Conservation (phyloP, 2,329 filamentous ascomycete species). For the Penicillium sp. region DNA sequence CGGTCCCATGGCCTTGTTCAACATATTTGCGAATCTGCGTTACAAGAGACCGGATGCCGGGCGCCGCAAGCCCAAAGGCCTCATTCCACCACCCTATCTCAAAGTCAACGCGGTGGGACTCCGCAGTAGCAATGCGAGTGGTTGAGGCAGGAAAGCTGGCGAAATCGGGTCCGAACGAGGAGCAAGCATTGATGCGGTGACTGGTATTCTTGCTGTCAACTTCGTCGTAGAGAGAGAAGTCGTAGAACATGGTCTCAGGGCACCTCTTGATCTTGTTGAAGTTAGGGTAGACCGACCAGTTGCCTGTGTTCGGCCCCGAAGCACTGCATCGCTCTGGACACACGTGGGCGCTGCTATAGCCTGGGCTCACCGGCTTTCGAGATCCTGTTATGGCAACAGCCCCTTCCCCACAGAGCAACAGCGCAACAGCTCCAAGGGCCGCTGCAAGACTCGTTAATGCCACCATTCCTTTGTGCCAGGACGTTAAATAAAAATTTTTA, state of each 20-base stretch:
- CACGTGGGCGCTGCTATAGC: conserved; percentile 19
- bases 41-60: conserved; percentile 29
- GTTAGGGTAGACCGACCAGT: conserved; percentile 28
- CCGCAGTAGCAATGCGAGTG: conserved; percentile 10
- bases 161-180: conserved; percentile 32
- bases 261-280: conserved; percentile 34
- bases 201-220: conserved; percentile 34
- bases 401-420: conserved; percentile 3
- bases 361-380: conserved; percentile 15
- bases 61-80: conserved; percentile 24
- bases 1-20: conserved; percentile 27
- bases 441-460: background rate
- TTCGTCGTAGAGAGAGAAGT: conserved; percentile 41
- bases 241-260: conserved; percentile 38
- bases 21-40: conserved; percentile 38
- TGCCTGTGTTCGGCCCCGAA: conserved; percentile 22
- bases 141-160: conserved; percentile 10
- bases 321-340: conserved; percentile 28
- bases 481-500: background rate
- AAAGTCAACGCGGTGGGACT: conserved; percentile 28
- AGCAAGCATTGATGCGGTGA: conserved; percentile 41
- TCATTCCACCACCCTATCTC: conserved; percentile 36
- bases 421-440: conserved; percentile 6
- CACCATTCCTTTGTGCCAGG: background rate
- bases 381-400: conserved; percentile 3